These are phyloP conservation scores for Cyphellophora europaea DNA, from an alignment of 2,329 filamentous ascomycete species.

Conservation along the genomic window DNA sequence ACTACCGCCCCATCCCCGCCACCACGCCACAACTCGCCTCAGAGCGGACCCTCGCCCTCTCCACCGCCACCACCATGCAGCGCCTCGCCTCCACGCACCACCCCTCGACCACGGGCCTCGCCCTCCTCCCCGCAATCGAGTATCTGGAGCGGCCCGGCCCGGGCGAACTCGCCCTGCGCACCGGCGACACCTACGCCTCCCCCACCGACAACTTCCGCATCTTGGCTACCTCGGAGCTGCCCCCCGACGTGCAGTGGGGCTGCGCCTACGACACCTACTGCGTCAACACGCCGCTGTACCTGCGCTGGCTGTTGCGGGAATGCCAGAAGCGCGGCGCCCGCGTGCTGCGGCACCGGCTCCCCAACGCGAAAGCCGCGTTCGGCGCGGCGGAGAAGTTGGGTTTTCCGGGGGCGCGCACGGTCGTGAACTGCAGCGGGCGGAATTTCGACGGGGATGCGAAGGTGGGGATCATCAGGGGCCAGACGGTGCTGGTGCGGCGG, in stretches of 20 bases:
- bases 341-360: conserved; percentile 16
- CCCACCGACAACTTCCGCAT: conserved; percentile 28
- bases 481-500: conserved; percentile 40
- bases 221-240: conserved; percentile 21
- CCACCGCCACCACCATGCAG: conserved; percentile 30
- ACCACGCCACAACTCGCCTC: conserved; percentile 25
- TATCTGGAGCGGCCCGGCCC: conserved; percentile 27
- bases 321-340: conserved; percentile 31
- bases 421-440: conserved; percentile 36
- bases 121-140: conserved; percentile 30
- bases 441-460: conserved; percentile 32
- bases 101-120: conserved; percentile 28
- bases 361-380: conserved; percentile 28
- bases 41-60: conserved; percentile 27
- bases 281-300: conserved; percentile 36
- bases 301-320: conserved; percentile 29
- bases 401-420: conserved; percentile 21
- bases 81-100: conserved; percentile 20
- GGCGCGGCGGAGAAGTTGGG: conserved; percentile 17
- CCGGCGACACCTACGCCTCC: conserved; percentile 19
- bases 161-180: conserved; percentile 22
- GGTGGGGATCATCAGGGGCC: conserved; percentile 35
- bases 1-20: conserved; percentile 36
- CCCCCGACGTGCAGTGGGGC: conserved; percentile 28
- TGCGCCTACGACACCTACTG: conserved; percentile 31